phyloP scores from a whole-genome alignment of 2,329 filamentous ascomycete genomes.

The Raffaelea deltoideospora region DNA sequence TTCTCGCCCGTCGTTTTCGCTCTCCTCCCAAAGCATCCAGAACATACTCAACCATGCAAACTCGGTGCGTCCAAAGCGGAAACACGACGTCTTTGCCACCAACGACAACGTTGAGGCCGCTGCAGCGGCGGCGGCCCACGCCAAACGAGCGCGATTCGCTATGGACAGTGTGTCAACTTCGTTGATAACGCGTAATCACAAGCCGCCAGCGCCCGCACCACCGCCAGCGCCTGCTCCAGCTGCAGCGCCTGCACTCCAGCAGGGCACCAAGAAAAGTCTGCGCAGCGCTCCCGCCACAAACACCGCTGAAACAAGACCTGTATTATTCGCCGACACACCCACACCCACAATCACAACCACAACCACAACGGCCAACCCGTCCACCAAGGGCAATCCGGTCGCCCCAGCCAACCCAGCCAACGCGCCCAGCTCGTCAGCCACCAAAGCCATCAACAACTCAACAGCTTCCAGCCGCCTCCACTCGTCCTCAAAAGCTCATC shows the following conservation, averaged over 20 bases:
- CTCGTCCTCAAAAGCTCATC: too few relatives aligned
- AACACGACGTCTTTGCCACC: background rate
- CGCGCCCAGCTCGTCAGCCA: too few relatives aligned
- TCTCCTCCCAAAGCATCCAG: constrained; percentile 5
- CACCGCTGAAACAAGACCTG: too few relatives aligned
- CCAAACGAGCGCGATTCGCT: constrained; percentile 35
- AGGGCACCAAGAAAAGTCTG: background rate
- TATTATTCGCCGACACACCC: too few relatives aligned
- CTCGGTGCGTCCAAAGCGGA: constrained; percentile 8
- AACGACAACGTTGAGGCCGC: background rate
- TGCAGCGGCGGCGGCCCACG: constrained; percentile 16
- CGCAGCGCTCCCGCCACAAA: background rate
- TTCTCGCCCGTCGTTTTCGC: constrained; percentile 4
- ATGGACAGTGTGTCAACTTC: constrained; percentile 8
- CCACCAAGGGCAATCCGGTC: too few relatives aligned
- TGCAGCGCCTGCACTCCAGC: background rate
- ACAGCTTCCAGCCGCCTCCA: too few relatives aligned
- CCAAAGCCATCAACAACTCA: too few relatives aligned
- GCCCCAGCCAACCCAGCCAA: too few relatives aligned
- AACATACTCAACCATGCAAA: constrained; percentile 8
- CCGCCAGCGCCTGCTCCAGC: background rate
- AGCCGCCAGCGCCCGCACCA: background rate
- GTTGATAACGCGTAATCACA: too few relatives aligned
- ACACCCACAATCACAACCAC: too few relatives aligned
- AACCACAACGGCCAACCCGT: too few relatives aligned